A percentile compares a stretch with the other conserved stretches of the same genome.
Evolutionary conservation across 495 filamentous ascomycete species (phyloP).

Genomic region (Aspergillus cristatus): DNA sequence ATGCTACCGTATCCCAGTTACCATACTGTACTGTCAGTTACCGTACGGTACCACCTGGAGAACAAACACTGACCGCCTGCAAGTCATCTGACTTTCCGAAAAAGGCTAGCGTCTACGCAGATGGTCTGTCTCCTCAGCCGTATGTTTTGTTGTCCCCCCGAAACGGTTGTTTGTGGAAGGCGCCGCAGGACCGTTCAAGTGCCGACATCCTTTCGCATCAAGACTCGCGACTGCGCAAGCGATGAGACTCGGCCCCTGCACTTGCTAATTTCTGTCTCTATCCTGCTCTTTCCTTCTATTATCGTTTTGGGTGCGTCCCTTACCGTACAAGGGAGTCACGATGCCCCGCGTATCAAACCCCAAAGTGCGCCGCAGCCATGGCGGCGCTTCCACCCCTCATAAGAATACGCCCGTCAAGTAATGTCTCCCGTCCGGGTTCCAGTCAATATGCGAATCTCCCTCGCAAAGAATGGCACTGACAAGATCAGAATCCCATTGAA

Average conservation of each 20-base stretch:
- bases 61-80: too few species aligned
- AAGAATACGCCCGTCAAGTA: slow-evolving; percentile 64
- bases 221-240: not conserved
- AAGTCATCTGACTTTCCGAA: not conserved
- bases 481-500: slow-evolving; percentile 72
- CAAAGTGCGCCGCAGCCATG: slow-evolving; percentile 38
- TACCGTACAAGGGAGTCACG: slow-evolving; percentile 23
- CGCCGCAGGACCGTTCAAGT: too few species aligned
- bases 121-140: slow-evolving; percentile 2
- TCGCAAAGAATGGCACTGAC: slow-evolving; percentile 7
- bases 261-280: slow-evolving; percentile 4
- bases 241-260: not conserved
- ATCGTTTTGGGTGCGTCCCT: slow-evolving; percentile 9
- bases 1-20: too few species aligned
- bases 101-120: not conserved
- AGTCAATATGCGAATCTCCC: not conserved
- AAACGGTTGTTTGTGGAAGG: not conserved
- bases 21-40: too few species aligned
- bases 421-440: not conserved
- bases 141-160: slow-evolving; percentile 13
- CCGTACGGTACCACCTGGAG: too few species aligned
- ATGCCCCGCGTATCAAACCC: slow-evolving; percentile 69
- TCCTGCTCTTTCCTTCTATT: slow-evolving; percentile 3
- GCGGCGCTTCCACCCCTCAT: slow-evolving; percentile 47
- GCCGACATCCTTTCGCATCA: not conserved